Evolutionary conservation across 1,284 basidiomycete species (phyloP), one percentile per base, ranked within the genome.

Genomic region (Cutaneotrichosporon cavernicola): DNA sequence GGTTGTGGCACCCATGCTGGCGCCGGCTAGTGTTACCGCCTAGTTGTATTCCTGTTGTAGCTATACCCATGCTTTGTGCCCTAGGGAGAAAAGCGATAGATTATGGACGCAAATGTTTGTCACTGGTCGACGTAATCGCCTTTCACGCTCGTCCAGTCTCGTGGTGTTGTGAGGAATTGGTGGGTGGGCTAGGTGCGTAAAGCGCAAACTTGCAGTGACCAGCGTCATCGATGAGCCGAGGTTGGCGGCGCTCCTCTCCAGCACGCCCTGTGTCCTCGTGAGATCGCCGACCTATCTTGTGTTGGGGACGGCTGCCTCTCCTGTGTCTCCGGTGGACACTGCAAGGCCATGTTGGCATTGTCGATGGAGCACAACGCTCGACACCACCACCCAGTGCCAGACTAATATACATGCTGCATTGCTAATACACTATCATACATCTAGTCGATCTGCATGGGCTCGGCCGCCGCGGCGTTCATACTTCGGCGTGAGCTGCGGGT

Each of bases 401-500:
- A 31, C 31, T 10, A 53, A 31, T 30, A 53, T 16, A 53, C 51
- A 56, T 9, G 26, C 55, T 56, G 55, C 55, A 56, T 56, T 13
- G 49, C 22, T 50, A 30, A 32, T 55, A 56, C 38, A 56, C 38
- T 51, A 59, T 59, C 16, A 10, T 55, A 55, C 61, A 56, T 58
- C 63, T 64, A 56, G 53, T 65, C 64, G 26, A 65, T 56, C 34
- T 57, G 32, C 61, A 63, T 61, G n/a, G 61, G 58, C 21, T 60
- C 55, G 16, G 56, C 51, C 11, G 57, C 46, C 51, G 52, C 51
- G 2, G 65, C 57, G 3, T 69, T 70, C 31, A 61, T 51, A 36
- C 65, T 72, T 30, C 70, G 60, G 59, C 75, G 64, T 4, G 70
- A 65, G 10, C 70, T 69, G 47, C 74, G 57, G n/a, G 75, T 76